Percentiles rank a stretch among this genome's conserved stretches.
Conservation (phyloP, 305 asterid genomes). For the Lippia alba region DNA sequence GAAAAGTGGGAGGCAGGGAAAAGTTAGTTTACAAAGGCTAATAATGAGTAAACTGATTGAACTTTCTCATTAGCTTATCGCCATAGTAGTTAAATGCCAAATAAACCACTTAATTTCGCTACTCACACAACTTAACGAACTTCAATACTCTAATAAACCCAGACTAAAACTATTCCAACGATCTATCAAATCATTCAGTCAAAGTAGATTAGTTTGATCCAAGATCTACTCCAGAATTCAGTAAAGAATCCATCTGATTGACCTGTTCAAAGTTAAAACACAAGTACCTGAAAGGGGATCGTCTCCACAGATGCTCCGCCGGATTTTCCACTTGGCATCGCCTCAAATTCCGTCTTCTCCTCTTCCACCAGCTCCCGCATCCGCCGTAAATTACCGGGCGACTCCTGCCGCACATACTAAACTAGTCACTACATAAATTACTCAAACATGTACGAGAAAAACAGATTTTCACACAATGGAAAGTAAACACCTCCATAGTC, state of each 20-base stretch:
- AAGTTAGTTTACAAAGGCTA: background rate
- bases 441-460: too few species aligned
- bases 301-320: conserved; percentile 61
- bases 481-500: background rate
- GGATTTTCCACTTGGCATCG: conserved; percentile 69
- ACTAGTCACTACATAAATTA: conserved; percentile 30
- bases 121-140: background rate
- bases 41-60: conserved; percentile 20
- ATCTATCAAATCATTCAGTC: conserved; percentile 15
- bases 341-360: conserved; percentile 41
- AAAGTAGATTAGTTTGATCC: background rate
- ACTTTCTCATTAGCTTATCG: background rate
- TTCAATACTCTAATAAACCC: background rate
- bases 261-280: conserved; percentile 19
- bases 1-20: too few species aligned
- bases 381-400: conserved; percentile 43
- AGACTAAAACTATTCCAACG: background rate
- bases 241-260: background rate
- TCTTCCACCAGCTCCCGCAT: conserved; percentile 51
- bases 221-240: conserved; percentile 16
- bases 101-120: background rate
- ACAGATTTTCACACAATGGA: too few species aligned
- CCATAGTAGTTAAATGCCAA: conserved; percentile 4
- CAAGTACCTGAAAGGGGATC: conserved; percentile 81
- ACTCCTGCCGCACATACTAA: conserved; percentile 49